Conservation (phyloP, 2,329 filamentous ascomycete genomes). For the Didymella pinodella region DNA sequence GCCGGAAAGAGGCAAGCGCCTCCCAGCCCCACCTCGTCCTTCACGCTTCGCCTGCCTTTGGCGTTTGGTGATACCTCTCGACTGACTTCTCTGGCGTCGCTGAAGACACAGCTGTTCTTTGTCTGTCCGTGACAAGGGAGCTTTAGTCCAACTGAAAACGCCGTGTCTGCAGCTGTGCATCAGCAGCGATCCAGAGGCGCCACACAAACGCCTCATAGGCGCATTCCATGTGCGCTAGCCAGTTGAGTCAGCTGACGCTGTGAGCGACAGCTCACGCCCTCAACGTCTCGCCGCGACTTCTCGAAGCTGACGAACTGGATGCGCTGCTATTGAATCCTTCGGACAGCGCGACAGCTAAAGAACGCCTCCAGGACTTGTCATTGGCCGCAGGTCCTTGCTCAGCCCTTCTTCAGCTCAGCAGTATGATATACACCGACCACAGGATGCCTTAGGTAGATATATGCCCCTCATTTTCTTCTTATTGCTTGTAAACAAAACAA, state of each 20-base stretch:
- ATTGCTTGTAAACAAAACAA: no score
- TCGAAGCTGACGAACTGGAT: neutral
- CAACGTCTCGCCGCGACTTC: neutral
- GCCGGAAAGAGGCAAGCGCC: conserved; percentile 1
- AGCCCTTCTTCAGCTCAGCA: neutral
- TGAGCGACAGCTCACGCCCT: neutral
- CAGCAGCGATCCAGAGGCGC: neutral
- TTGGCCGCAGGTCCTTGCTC: neutral
- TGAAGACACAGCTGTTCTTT: neutral
- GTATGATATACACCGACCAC: neutral
- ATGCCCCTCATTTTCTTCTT: neutral
- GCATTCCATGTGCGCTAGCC: neutral
- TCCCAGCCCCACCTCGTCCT: neutral
- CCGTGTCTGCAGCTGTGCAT: neutral
- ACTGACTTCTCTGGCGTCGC: neutral
- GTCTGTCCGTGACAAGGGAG: no score
- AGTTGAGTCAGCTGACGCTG: neutral
- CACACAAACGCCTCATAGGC: neutral
- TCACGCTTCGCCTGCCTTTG: neutral
- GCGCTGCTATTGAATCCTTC: neutral
- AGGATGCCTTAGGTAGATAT: no score
- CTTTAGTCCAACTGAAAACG: neutral
- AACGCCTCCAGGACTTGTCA: neutral
- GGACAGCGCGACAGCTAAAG: neutral
- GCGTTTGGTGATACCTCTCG: neutral